Conservation (phyloP, 2,329 filamentous ascomycete genomes). For the Fusarium euwallaceae region DNA sequence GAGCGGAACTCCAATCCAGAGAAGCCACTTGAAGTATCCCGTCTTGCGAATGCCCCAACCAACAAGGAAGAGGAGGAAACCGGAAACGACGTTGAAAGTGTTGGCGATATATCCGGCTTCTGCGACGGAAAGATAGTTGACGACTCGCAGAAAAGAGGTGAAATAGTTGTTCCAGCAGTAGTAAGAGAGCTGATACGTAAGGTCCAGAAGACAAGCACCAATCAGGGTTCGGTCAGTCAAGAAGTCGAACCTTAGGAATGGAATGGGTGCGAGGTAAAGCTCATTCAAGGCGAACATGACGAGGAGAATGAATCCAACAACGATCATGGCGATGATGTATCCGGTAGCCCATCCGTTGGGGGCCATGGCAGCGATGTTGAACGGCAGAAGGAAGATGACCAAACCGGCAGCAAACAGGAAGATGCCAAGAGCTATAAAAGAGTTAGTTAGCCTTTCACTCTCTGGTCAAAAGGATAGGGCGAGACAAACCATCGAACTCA, state of each 20-base stretch:
- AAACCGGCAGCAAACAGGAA: conserved; percentile 20
- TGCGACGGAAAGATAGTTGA: conserved; percentile 5
- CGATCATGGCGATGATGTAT: conserved; percentile 29
- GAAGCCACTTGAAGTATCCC: conserved; percentile 16
- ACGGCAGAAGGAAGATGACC: conserved; percentile 19
- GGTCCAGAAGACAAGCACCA: conserved; percentile 15
- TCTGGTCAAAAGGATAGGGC: background rate
- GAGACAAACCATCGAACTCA: conserved; percentile 24
- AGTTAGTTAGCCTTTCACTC: background rate
- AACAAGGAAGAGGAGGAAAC: conserved; percentile 6
- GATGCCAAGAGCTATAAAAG: background rate
- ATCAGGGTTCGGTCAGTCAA: conserved; percentile 21
- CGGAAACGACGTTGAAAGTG: conserved; percentile 7
- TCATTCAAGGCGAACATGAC: conserved; percentile 68
- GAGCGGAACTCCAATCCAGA: conserved; percentile 11
- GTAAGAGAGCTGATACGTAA: conserved; percentile 6
- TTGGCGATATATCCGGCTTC: conserved; percentile 11
- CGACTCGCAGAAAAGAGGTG: conserved; percentile 8
- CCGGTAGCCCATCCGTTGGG: conserved; percentile 26
- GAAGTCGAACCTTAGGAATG: conserved; percentile 20
- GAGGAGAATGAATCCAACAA: conserved; percentile 46
- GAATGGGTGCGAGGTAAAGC: conserved; percentile 43
- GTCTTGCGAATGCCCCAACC: conserved; percentile 7
- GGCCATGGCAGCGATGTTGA: conserved; percentile 25
- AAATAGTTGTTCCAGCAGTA: conserved; percentile 20